Percentiles rank a stretch among this genome's conserved stretches.
Conservation (phyloP, 192 early-diverging fungal genomes). For the Chytriomyces sp. region DNA sequence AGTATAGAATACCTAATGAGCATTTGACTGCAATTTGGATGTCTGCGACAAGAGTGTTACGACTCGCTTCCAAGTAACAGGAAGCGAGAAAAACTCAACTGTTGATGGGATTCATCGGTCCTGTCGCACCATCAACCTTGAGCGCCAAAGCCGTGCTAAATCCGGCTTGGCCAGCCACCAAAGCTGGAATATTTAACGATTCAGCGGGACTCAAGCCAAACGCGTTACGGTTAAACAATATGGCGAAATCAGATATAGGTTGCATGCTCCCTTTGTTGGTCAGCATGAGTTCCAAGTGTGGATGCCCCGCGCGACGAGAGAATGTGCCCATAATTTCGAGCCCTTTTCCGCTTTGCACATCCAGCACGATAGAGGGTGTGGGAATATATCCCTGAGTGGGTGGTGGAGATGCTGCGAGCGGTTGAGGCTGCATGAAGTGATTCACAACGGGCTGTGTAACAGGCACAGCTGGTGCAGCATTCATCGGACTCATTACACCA, state of each 20-base stretch:
- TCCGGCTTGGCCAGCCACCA: constrained; percentile 32
- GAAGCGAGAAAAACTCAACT: constrained; percentile 16
- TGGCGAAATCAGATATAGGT: constrained; percentile 57
- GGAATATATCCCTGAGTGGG: background rate
- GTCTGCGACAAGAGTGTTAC: background rate
- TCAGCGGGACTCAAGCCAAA: constrained; percentile 51
- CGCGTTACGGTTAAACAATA: constrained; percentile 62
- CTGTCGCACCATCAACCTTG: constrained; percentile 6
- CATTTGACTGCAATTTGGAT: constrained; percentile 62
- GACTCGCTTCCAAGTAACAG: no score
- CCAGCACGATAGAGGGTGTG: background rate
- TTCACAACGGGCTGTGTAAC: background rate
- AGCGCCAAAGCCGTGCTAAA: constrained; percentile 31
- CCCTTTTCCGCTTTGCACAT: constrained; percentile 18
- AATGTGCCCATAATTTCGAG: constrained; percentile 30
- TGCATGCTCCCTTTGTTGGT: constrained; percentile 35
- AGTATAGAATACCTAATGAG: constrained; percentile 55
- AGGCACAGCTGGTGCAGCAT: background rate
- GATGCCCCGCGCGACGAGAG: constrained; percentile 25
- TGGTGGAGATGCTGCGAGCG: background rate
- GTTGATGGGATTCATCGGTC: constrained; percentile 23
- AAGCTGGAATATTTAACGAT: constrained; percentile 39
- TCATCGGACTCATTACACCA: background rate
- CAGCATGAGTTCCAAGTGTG: constrained; percentile 48
- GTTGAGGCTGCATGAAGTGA: background rate